Conservation (phyloP, 331 rosid species). For the Acacia concinna region DNA sequence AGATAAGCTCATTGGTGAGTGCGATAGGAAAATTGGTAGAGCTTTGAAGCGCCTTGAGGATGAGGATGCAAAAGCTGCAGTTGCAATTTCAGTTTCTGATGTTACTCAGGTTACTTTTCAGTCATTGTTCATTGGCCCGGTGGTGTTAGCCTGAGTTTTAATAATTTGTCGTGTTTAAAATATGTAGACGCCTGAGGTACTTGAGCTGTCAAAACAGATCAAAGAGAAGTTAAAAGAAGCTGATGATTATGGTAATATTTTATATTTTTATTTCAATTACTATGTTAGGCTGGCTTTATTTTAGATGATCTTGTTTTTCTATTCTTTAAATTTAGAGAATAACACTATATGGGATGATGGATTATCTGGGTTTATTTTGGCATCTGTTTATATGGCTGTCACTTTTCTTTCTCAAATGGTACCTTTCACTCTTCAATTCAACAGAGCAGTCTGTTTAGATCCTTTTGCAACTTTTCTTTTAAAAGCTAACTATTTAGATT, state of each 20-base stretch:
- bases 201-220: constrained; percentile 81
- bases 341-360: background rate
- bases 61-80: constrained; percentile 99
- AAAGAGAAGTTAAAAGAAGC: constrained; percentile 90
- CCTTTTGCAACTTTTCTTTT: background rate
- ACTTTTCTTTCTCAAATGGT: constrained; percentile 20
- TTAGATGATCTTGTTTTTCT: background rate
- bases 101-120: constrained; percentile 72
- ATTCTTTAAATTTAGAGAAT: background rate
- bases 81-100: constrained; percentile 94
- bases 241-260: constrained; percentile 73
- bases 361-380: background rate
- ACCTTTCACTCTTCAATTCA: constrained; percentile 15
- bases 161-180: constrained; percentile 21
- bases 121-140: background rate
- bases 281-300: background rate
- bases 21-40: constrained; percentile 90
- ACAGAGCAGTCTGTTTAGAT: constrained; percentile 15
- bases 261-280: constrained; percentile 7
- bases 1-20: constrained; percentile 93
- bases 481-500: background rate
- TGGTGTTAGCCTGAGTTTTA: background rate
- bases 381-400: background rate
- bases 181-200: constrained; percentile 79
- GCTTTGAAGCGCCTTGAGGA: constrained; percentile 97